Base-by-base conservation (phyloP, 179 eudicot genomes). In the Beta corolliflora region DNA sequence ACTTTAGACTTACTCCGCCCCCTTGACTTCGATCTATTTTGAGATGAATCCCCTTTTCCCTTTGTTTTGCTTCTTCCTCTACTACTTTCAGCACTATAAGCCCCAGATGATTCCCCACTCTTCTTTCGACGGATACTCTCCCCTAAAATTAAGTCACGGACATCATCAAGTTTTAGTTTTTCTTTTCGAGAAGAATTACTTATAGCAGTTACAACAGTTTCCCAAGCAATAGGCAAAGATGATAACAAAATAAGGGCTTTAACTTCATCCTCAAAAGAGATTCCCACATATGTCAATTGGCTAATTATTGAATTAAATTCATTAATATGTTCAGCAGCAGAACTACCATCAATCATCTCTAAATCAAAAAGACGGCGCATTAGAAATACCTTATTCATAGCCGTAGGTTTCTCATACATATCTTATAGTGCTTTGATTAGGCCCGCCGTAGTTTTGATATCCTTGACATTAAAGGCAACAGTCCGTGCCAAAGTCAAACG, bases 161-260 rank as follows among this genome's bases (percentile, higher is more conserved):
- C 66, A 41, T 77, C 73, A 16, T 77, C 72, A 14, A 8, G 61
- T 44, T 68, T 77, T 19, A 63, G 13, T 7, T 77, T 82, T 36
- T 12, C 7, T 9, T 21, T 29, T 8, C 36, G 13, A 0, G 0
- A 52, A 25, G 79, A 76, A 41, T 66, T 68, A 19, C 63, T 71
- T 4, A 82, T 54, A n/a, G 29, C 50, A 46, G 8, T 46, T 46
- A 46, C 50, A 46, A 46, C 50, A 46, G 50, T 46, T 46, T 46
- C 50, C 8, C 50, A 5, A 46, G 50, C 8, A 46, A 7, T 46
- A 46, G 50, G 50, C 8, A 46, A 46, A 46, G 5, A 46, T 5
- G 50, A 46, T 7, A 46, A 46, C 50, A 46, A 46, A 46, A 4
- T 4, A 46, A 46, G 50, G 8, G 50, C 50, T 46, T 46, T 7